Base-by-base conservation (phyloP, 306 rosid genomes). In the Castanea mollissima region DNA sequence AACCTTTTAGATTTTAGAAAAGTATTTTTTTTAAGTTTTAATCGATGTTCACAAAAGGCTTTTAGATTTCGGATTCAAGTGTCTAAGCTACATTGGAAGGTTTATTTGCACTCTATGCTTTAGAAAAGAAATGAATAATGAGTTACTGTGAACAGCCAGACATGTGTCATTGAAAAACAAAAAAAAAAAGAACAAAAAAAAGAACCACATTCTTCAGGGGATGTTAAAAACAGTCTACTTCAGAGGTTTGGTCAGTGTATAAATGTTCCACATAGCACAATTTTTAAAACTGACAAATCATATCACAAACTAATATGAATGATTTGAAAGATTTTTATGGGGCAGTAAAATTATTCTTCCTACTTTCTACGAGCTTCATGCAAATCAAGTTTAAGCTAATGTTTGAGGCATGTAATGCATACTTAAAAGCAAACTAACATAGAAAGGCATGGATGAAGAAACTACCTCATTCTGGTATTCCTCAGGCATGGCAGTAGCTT, bases 391-490 rank as follows among this genome's bases (percentile, higher is more conserved):
- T 38, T 60, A 41, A 77, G 21, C 9, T 73, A 67, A 41, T 27
- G 23, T 63, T 29, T 23, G 35, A 60, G 27, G 68, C 68, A 60
- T 60, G 68, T 2, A 60, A 29, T 31, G 68, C 29, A 55, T 20
- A 1, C 7, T 16, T 11, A 6, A 74, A 49, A 70, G 23, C n/a
- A 31, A 55, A 63, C 27, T 21, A 21, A 41, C 14, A 74, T 69
- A 59, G 44, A 81, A 63, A 21, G 32, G 74, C 46, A 41, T 8
- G 27, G 71, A 55, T 55, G 54, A 65, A 73, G 82, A 56, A 76
- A 82, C 72, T 79, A 92, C 94, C 92, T 92, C 85, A 44, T 79
- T 78, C 52, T 41, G 86, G 75, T 79, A 92, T 71, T 87, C 88
- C 58, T 81, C 85, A 0, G 92, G 87, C 90, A 83, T 83, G 9